Percentiles rank a stretch among this genome's conserved stretches.
phyloP scores from a whole-genome alignment of 805 yeast species.

The Saturnispora gosingensis region DNA sequence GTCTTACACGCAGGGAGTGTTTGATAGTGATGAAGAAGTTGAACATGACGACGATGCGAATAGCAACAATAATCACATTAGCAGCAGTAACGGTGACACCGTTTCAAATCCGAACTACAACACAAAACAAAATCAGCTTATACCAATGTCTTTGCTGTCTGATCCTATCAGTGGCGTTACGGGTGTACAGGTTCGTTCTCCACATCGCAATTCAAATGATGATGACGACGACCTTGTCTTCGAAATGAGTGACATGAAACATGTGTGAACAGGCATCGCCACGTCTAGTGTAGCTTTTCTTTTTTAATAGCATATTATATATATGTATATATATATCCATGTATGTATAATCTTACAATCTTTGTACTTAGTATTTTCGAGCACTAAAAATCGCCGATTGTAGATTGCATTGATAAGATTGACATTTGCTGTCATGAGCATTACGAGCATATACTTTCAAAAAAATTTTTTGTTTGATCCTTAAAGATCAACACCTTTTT shows the following conservation, averaged over 20 bases:
- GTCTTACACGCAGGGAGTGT: constrained; percentile 26
- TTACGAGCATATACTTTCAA: not conserved
- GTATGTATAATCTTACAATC: not conserved
- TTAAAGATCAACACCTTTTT: not conserved
- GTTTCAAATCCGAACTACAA: not conserved
- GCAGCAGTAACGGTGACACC: not conserved
- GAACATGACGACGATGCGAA: constrained; percentile 11
- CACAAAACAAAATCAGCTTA: not conserved
- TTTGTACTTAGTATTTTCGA: not conserved
- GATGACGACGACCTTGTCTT: constrained; percentile 52
- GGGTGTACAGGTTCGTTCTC: not conserved
- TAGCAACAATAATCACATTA: not conserved
- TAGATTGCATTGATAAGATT: not conserved
- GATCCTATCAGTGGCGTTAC: not conserved
- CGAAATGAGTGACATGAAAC: constrained; percentile 66
- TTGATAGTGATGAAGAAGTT: constrained; percentile 27
- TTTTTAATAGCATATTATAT: not conserved
- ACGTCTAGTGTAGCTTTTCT: not conserved
- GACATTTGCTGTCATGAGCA: not conserved
- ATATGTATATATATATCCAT: not conserved
- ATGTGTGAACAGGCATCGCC: not conserved
- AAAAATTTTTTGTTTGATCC: not conserved
- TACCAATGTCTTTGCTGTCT: not conserved
- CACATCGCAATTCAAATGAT: constrained; percentile 34
- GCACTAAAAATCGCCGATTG: not conserved